phyloP scores from a whole-genome alignment of 2,329 filamentous ascomycete species.

The Claviceps spartinae region DNA sequence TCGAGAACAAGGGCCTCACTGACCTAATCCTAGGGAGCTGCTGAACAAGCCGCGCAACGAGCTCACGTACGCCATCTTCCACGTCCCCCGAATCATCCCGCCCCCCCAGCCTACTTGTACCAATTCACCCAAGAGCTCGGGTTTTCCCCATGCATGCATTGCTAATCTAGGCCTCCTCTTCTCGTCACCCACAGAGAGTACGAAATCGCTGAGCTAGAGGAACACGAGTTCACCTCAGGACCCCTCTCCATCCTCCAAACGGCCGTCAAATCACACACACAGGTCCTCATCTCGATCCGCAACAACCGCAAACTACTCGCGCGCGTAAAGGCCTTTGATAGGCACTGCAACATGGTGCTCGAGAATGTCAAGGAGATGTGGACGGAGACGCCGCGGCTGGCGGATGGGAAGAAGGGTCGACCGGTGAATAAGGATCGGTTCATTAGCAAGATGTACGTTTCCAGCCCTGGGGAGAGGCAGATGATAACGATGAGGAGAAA shows the following conservation, averaged over 20 bases:
- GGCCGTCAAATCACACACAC: slow-evolving; percentile 83
- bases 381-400: slow-evolving; percentile 79
- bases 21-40: slow-evolving; percentile 52
- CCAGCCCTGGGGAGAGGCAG: neutral
- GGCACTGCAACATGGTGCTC: slow-evolving; percentile 98
- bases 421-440: slow-evolving; percentile 96
- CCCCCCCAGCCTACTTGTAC: neutral
- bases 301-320: slow-evolving; percentile 98
- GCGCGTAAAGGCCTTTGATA: slow-evolving; percentile 94
- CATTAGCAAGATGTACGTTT: slow-evolving; percentile 78
- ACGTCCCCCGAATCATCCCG: slow-evolving; percentile 1
- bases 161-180: no score
- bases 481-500: neutral
- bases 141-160: no score
- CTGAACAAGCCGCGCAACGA: slow-evolving; percentile 79
- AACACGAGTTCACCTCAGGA: slow-evolving; percentile 41
- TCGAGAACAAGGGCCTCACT: slow-evolving; percentile 9
- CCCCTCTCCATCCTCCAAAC: slow-evolving; percentile 86
- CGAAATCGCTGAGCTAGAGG: slow-evolving; percentile 61
- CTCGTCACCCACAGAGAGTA: slow-evolving; percentile 51
- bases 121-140: no score
- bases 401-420: slow-evolving; percentile 75
- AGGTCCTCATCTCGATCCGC: slow-evolving; percentile 92
- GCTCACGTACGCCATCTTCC: slow-evolving; percentile 57
- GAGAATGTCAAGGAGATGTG: slow-evolving; percentile 97